These are phyloP conservation scores for Telopea speciosissima DNA, from an alignment of 177 flowering plant genomes.

Conservation along the genomic window DNA sequence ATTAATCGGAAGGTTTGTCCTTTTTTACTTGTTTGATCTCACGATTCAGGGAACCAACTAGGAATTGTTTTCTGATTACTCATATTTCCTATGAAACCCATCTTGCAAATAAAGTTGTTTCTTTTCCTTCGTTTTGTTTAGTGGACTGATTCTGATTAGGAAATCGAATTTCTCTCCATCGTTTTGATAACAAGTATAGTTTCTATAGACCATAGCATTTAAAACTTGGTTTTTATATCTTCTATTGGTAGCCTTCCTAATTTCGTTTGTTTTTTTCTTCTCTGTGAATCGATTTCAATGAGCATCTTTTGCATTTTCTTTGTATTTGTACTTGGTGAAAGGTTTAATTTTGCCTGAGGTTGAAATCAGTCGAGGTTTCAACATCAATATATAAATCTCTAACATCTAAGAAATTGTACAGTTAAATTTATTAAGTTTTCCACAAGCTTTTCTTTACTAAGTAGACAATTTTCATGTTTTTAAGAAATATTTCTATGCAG, in stretches of 20 bases:
- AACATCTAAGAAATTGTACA: too few relatives aligned
- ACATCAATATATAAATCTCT: too few relatives aligned
- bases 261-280: neutral
- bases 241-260: neutral
- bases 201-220: too few relatives aligned
- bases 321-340: neutral
- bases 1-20: slow-evolving; percentile 86
- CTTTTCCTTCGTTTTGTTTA: neutral
- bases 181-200: too few relatives aligned
- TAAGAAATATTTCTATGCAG: too few relatives aligned
- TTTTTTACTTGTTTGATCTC: neutral
- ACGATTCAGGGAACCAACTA: neutral
- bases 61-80: neutral
- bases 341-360: neutral
- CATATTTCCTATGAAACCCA: neutral
- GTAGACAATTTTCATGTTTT: too few relatives aligned
- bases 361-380: too few relatives aligned
- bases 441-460: too few relatives aligned
- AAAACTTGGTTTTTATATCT: neutral
- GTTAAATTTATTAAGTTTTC: too few relatives aligned
- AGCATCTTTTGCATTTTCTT: neutral
- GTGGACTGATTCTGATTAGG: neutral
- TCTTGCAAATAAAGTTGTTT: neutral
- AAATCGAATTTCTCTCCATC: too few relatives aligned
- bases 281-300: neutral